Evolutionary conservation across 2,329 filamentous ascomycete species (phyloP), one percentile per base, ranked within the genome.

Genomic region (Lasiodiplodia sp.): DNA sequence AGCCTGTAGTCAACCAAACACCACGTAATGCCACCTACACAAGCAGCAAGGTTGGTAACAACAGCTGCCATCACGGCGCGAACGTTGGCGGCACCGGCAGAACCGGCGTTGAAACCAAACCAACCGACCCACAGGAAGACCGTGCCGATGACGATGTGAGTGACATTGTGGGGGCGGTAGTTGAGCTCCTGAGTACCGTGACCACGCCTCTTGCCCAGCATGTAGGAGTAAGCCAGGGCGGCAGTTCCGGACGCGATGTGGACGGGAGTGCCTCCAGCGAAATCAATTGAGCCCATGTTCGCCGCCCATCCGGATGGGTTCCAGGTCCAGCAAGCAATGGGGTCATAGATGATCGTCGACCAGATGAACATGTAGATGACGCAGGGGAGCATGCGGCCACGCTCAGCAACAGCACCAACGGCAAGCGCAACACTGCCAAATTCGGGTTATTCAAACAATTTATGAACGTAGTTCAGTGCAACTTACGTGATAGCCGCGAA

Each of bases 311-410:
- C 94, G 38, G 84, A 83, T 0, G 91, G 80, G 78, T 97, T 97
- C 94, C 94, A 97, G 10, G 92, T 96, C 94, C 94, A 97, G 86
- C 93, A 97, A 56, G 94, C 94, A 77, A 97, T 94, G 2, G 93
- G 92, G 75, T 97, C 93, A 81, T 97, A 97, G 77, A 97, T 91
- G 69, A 97, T 77, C 5, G 94, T 97, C 1, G 91, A 87, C 94
- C 94, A 97, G 78, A 97, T 83, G 76, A 97, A 95, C 90, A 96
- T 96, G 85, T 97, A 97, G 75, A 97, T 85, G 72, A 97, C 88
- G 78, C 91, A 94, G 14, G 94, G 93, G 6, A 96, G 88, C 89
- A 96, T 94, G 70, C 93, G 89, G 70, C 94, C 94, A 73, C 94
- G 88, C 79, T 97, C 94, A 64, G 93, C 93, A 38, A 94, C 92